Conservation (phyloP, 2,329 filamentous ascomycete genomes). For the Exophiala sp. region DNA sequence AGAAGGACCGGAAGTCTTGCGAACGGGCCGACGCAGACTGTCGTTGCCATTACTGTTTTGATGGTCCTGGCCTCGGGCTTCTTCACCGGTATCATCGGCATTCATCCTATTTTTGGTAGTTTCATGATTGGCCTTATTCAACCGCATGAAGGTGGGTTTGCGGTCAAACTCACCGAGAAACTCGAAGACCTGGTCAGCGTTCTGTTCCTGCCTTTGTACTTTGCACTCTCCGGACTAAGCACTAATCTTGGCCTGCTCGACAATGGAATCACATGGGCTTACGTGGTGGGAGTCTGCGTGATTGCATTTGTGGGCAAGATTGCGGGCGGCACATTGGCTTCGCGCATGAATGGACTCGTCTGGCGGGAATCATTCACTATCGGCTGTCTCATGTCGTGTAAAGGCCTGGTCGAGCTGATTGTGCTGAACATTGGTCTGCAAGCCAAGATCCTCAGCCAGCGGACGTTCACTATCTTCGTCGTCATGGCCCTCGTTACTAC, state of each 20-base stretch:
- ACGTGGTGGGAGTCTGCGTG: slow-evolving; percentile 76
- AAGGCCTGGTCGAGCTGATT: slow-evolving; percentile 90
- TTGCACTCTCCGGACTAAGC: slow-evolving; percentile 83
- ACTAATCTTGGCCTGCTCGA: slow-evolving; percentile 84
- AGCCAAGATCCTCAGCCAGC: slow-evolving; percentile 72
- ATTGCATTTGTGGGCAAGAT: slow-evolving; percentile 86
- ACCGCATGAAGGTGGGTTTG: slow-evolving; percentile 62
- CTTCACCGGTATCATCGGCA: slow-evolving; percentile 85
- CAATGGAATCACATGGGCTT: slow-evolving; percentile 79
- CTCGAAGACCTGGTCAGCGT: slow-evolving; percentile 85
- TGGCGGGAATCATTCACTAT: slow-evolving; percentile 91
- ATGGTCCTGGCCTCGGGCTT: slow-evolving; percentile 76
- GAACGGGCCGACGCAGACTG: slow-evolving; percentile 80
- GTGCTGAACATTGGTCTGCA: slow-evolving; percentile 80
- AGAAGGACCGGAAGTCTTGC: slow-evolving; percentile 72
- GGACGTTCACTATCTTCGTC: slow-evolving; percentile 90
- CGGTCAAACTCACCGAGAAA: slow-evolving; percentile 85
- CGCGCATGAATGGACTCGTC: slow-evolving; percentile 69
- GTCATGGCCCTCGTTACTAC: slow-evolving; percentile 90
- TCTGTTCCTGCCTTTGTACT: slow-evolving; percentile 85
- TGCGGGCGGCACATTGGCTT: slow-evolving; percentile 74
- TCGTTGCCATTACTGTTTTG: slow-evolving; percentile 78
- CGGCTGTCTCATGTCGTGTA: slow-evolving; percentile 91
- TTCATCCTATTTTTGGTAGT: slow-evolving; percentile 91
- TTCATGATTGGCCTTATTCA: slow-evolving; percentile 88